Conservation (phyloP, 345 rosid genomes). For the Aurinia saxatilis region DNA sequence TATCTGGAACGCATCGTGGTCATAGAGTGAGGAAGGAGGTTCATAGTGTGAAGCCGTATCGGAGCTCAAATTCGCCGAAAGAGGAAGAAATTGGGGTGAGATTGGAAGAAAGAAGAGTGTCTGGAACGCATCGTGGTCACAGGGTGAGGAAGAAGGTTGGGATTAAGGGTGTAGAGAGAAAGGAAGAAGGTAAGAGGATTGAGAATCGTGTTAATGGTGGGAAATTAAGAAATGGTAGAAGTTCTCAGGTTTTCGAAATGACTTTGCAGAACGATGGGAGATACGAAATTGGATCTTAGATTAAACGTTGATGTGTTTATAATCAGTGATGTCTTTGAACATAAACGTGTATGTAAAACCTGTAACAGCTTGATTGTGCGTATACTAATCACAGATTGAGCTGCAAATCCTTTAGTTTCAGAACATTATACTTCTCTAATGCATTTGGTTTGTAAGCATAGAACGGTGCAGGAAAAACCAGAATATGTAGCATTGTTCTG, state of each 20-base stretch:
- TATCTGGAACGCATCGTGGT: not conserved
- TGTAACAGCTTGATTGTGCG: not conserved
- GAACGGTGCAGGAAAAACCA: no score
- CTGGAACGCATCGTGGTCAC: slow-evolving; percentile 6
- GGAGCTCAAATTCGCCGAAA: not conserved
- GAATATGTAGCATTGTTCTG: not conserved
- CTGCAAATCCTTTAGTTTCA: not conserved
- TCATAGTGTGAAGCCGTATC: no score
- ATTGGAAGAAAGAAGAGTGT: not conserved
- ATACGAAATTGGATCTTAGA: slow-evolving; percentile 26
- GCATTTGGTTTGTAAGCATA: no score
- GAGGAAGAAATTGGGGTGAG: not conserved
- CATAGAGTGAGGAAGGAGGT: slow-evolving; percentile 21
- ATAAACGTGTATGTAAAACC: slow-evolving; percentile 17
- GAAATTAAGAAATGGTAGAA: slow-evolving; percentile 14
- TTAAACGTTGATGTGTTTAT: not conserved
- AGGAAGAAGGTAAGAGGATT: slow-evolving; percentile 17
- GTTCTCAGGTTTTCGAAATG: slow-evolving; percentile 19
- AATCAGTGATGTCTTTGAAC: slow-evolving; percentile 6
- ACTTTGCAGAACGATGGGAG: slow-evolving; percentile 29
- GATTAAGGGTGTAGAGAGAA: not conserved
- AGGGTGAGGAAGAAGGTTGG: slow-evolving; percentile 16
- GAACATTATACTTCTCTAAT: not conserved
- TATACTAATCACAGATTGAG: not conserved
- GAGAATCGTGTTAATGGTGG: slow-evolving; percentile 22